Base-by-base conservation (phyloP, 176 grass and related monocot genomes). In the Chrysopogon serrulatus region DNA sequence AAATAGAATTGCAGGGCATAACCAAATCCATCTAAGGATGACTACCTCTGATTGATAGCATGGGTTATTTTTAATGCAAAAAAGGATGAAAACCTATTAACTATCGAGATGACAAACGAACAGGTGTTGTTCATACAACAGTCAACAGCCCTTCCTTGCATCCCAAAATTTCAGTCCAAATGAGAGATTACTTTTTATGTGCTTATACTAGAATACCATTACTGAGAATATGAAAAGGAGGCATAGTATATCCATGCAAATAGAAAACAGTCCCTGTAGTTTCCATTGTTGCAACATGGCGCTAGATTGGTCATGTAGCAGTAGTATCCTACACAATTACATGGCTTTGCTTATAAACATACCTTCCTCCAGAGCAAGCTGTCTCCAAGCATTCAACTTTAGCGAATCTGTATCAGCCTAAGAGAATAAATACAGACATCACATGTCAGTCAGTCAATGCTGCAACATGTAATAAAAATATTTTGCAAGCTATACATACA, bases 331-430 rank as follows among this genome's bases (percentile, higher is more conserved):
- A 26, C 53, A 45, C 11, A 31, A 65, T 73, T 72, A 44, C 31
- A 83, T 17, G 21, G 6, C 41, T 19, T 77, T 33, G 16, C 41
- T 70, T 80, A 67, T 53, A 48, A 43, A 32, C 26, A 40, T 86
- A 99, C 93, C 96, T 89, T 99, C 96, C 82, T 99, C 93, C 75
- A 74, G 86, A 88, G 96, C 96, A 94, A 99, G 91, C 70, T 96
- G 96, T 83, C 81, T 95, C 96, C 96, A 99, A 76, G 91, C 89
- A 90, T 95, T 90, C 81, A 99, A 73, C 77, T 96, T 99, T 62
- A 99, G 65, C 42, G 87, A 83, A 33, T 83, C 82, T 23, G 93
- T 89, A 68, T 96, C 93, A 78, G 85, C 96, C 96, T 99, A 80
- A 35, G 36, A 87, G 65, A 72, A 65, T 6, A 87, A 27, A 56